Conservation (phyloP, 2,329 filamentous ascomycete species). For the Colletotrichum ledebouriae region DNA sequence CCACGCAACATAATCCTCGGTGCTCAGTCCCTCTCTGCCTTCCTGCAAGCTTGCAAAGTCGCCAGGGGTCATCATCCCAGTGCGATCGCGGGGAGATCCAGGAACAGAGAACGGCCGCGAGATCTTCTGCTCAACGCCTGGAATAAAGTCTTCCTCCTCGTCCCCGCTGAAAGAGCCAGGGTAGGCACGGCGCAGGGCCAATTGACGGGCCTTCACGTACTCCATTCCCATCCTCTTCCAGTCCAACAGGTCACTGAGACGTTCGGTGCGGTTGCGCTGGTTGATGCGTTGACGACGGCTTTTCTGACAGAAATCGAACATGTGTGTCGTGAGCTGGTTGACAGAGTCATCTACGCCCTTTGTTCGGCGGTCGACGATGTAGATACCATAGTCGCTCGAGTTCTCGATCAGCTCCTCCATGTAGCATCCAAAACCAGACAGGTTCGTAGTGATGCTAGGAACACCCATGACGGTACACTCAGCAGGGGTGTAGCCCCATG, state of each 20-base stretch:
- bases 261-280: conserved; percentile 96
- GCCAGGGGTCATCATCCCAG: conserved; percentile 98
- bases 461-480: conserved; percentile 99
- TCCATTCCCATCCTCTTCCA: conserved; percentile 99
- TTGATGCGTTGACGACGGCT: conserved; percentile 97
- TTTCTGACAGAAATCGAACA: conserved; percentile 95
- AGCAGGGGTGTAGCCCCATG: conserved; percentile 98
- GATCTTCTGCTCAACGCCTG: conserved; percentile 94
- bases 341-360: conserved; percentile 98
- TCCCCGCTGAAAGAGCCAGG: conserved; percentile 86
- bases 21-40: conserved; percentile 90
- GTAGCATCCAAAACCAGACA: conserved; percentile 98
- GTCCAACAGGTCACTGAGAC: conserved; percentile 92
- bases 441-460: conserved; percentile 96
- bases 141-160: conserved; percentile 90
- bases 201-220: conserved; percentile 96
- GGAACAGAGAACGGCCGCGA: conserved; percentile 94
- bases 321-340: conserved; percentile 91
- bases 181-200: conserved; percentile 92
- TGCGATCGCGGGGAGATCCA: conserved; percentile 89
- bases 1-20: conserved; percentile 98
- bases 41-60: conserved; percentile 98
- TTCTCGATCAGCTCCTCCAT: conserved; percentile 99
- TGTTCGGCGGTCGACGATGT: conserved; percentile 94
- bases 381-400: conserved; percentile 97